Evolutionary conservation across 1,139 yeast species (phyloP).

Genomic region (Casaregolazyma lundiana): DNA sequence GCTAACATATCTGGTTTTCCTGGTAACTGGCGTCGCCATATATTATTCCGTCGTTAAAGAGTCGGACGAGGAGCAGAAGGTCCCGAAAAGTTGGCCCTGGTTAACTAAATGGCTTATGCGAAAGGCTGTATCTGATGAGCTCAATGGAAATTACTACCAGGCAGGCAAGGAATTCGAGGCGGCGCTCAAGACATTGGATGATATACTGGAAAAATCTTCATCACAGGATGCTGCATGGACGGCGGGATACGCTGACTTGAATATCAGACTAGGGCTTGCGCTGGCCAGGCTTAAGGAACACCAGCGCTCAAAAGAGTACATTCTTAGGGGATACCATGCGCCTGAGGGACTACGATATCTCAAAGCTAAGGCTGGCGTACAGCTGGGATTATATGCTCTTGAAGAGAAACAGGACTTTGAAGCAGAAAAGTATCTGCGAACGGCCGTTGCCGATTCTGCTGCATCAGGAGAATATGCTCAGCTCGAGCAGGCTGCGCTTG

Average conservation of each 20-base stretch:
- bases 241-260: slow-evolving; percentile 36
- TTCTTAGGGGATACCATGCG: slow-evolving; percentile 29
- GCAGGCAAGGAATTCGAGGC: slow-evolving; percentile 24
- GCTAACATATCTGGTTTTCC: slow-evolving; percentile 4
- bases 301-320: slow-evolving; percentile 31
- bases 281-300: slow-evolving; percentile 26
- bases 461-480: slow-evolving; percentile 12
- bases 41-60: slow-evolving; percentile 10
- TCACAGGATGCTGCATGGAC: slow-evolving; percentile 33
- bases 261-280: slow-evolving; percentile 35
- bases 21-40: not conserved
- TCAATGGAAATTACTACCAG: slow-evolving; percentile 19
- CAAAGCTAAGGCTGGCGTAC: slow-evolving; percentile 29
- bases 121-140: slow-evolving; percentile 32
- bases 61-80: slow-evolving; percentile 27
- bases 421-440: slow-evolving; percentile 38
- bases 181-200: slow-evolving; percentile 26
- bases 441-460: slow-evolving; percentile 40
- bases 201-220: slow-evolving; percentile 5
- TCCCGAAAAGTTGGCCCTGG: slow-evolving; percentile 33
- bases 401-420: slow-evolving; percentile 22
- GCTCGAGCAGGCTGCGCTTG: slow-evolving; percentile 7
- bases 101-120: slow-evolving; percentile 25
- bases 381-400: slow-evolving; percentile 25
- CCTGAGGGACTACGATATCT: slow-evolving; percentile 29